Percentiles rank a stretch among this genome's conserved stretches.
Conservation (phyloP, 305 asterid genomes). For the Euphrasia arctica region DNA sequence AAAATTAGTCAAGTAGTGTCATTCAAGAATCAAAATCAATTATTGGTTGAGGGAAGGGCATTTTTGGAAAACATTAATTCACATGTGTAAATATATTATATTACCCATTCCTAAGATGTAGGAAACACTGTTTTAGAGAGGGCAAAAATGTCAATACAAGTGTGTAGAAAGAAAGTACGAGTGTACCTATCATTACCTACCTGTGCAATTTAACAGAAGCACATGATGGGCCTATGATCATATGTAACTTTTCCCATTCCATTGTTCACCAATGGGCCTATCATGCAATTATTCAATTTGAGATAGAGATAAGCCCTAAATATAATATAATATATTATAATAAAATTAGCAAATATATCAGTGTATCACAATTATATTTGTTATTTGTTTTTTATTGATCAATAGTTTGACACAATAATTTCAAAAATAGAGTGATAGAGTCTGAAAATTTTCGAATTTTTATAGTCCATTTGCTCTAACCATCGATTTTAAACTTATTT, state of each 20-base stretch:
- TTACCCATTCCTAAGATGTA: not conserved
- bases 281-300: constrained; percentile 42
- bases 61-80: not conserved
- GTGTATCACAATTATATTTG: too few species aligned
- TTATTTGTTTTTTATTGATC: too few species aligned
- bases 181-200: constrained; percentile 39
- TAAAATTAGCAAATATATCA: too few species aligned
- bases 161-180: not conserved
- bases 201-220: constrained; percentile 47
- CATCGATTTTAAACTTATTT: too few species aligned
- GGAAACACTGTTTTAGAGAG: not conserved
- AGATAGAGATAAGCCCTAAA: not conserved
- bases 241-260: constrained; percentile 37
- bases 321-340: too few species aligned
- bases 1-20: not conserved
- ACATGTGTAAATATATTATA: too few species aligned
- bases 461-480: too few species aligned
- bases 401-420: too few species aligned
- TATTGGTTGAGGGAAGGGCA: not conserved
- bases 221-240: constrained; percentile 48
- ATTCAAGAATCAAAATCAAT: not conserved
- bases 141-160: not conserved
- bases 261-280: constrained; percentile 38
- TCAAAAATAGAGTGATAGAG: too few species aligned
- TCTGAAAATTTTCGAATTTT: too few species aligned